Percentiles rank a stretch among this genome's conserved stretches.
Conservation (phyloP, 306 rosid genomes). For the Corylus avellana region DNA sequence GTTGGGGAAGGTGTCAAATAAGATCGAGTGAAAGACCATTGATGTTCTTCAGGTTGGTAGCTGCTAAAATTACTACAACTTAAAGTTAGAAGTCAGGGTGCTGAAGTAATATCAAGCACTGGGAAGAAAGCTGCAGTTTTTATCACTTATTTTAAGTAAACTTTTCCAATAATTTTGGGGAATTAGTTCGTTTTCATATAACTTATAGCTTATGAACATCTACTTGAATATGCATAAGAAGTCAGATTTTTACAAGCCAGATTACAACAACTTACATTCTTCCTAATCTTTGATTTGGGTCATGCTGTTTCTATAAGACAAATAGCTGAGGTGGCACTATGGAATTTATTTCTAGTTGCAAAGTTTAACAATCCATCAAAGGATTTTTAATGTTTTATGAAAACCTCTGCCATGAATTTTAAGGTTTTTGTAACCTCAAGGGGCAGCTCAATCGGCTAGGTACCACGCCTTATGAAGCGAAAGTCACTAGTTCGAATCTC, state of each 20-base stretch:
- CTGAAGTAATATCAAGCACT: neutral
- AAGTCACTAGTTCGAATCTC: no score
- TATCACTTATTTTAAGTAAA: neutral
- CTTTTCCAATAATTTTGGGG: neutral
- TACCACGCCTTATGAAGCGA: no score
- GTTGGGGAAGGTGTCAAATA: constrained; percentile 7
- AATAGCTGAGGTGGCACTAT: neutral
- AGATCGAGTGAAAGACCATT: neutral
- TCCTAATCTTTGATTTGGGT: neutral
- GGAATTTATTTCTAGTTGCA: neutral
- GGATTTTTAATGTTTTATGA: neutral
- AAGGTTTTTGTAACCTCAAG: no score
- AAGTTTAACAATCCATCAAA: neutral
- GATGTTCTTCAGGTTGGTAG: neutral
- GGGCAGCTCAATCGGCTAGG: no score
- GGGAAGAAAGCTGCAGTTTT: neutral
- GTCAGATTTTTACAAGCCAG: neutral
- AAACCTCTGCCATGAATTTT: neutral
- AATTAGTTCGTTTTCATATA: neutral
- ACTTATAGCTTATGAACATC: neutral
- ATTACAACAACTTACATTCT: neutral
- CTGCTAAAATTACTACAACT: neutral
- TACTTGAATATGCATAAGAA: neutral
- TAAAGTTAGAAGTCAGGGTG: neutral
- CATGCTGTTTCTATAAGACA: neutral